Conservation (phyloP, 169 alveolate species). For the Eimeria tenella region DNA sequence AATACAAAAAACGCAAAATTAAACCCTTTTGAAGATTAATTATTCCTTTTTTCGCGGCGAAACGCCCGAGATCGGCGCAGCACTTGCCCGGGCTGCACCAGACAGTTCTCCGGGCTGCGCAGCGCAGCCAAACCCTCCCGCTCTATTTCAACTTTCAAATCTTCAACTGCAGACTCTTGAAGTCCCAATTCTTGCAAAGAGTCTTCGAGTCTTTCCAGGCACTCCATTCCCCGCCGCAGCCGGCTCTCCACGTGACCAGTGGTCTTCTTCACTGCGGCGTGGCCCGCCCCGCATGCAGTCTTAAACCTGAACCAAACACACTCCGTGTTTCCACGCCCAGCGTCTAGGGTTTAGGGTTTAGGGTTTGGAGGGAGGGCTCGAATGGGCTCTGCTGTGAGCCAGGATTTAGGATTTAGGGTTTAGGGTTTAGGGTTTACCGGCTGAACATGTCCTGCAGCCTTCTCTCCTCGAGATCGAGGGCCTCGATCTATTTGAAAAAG, state of each 20-base stretch:
- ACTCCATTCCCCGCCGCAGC: constrained; percentile 75
- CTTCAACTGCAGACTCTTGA: constrained; percentile 85
- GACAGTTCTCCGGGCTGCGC: constrained; percentile 85
- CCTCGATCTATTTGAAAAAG: neutral
- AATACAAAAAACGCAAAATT: too few relatives aligned
- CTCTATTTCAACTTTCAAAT: constrained; percentile 84
- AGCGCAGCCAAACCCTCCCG: constrained; percentile 80
- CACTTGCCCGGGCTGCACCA: constrained; percentile 83
- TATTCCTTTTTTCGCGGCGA: neutral
- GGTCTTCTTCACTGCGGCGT: neutral
- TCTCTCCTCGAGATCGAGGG: neutral
- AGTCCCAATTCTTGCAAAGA: constrained; percentile 86
- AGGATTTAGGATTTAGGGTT: neutral
- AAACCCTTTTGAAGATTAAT: too few relatives aligned
- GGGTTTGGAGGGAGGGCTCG: neutral
- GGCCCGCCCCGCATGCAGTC: neutral
- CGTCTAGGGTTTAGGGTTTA: too few relatives aligned
- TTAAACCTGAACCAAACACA: neutral
- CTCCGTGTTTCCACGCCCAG: too few relatives aligned
- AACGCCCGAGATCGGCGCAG: neutral
- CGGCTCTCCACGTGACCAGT: constrained; percentile 24
- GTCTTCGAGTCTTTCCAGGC: constrained; percentile 84
- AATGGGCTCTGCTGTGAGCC: neutral
- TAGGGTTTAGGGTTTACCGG: neutral
- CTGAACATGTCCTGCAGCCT: constrained; percentile 2